phyloP scores from a whole-genome alignment of 805 yeast genomes.

The Candida silvicultrix region DNA sequence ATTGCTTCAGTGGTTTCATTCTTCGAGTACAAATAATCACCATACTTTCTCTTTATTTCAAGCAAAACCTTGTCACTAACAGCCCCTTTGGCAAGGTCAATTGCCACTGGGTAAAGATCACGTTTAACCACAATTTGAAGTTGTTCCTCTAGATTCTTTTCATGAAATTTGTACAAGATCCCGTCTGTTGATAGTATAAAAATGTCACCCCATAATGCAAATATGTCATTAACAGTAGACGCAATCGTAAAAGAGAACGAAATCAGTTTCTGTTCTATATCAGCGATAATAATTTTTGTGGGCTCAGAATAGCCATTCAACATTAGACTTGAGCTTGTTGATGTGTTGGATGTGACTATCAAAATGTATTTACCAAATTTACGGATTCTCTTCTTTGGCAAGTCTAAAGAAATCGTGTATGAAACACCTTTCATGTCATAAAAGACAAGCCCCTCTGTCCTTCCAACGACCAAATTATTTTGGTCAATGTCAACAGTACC shows the following conservation, averaged over 20 bases:
- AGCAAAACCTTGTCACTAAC: constrained; percentile 26
- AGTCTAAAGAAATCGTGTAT: constrained; percentile 47
- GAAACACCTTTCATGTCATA: constrained; percentile 52
- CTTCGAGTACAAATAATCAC: constrained; percentile 62
- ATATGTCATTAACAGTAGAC: constrained; percentile 51
- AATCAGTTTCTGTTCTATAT: constrained; percentile 60
- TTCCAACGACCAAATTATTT: constrained; percentile 56
- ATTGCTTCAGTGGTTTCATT: constrained; percentile 67
- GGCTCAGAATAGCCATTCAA: constrained; percentile 31
- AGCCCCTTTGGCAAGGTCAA: constrained; percentile 47
- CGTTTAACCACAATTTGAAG: constrained; percentile 62
- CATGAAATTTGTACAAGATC: constrained; percentile 57
- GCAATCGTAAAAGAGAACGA: constrained; percentile 68
- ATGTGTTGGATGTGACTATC: constrained; percentile 44
- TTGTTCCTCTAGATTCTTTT: constrained; percentile 61
- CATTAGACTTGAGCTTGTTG: constrained; percentile 26
- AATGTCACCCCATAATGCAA: constrained; percentile 49
- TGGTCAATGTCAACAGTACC: constrained; percentile 34
- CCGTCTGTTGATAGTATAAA: constrained; percentile 73
- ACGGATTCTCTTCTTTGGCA: constrained; percentile 46
- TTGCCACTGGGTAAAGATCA: constrained; percentile 67
- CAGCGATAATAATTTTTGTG: constrained; percentile 60
- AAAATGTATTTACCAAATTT: constrained; percentile 52
- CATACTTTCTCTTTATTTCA: constrained; percentile 51
- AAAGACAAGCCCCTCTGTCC: constrained; percentile 55